Percentiles rank a stretch among this genome's conserved stretches.
Conservation (phyloP, 2,329 filamentous ascomycete species). For the Clarireedia hainanense region DNA sequence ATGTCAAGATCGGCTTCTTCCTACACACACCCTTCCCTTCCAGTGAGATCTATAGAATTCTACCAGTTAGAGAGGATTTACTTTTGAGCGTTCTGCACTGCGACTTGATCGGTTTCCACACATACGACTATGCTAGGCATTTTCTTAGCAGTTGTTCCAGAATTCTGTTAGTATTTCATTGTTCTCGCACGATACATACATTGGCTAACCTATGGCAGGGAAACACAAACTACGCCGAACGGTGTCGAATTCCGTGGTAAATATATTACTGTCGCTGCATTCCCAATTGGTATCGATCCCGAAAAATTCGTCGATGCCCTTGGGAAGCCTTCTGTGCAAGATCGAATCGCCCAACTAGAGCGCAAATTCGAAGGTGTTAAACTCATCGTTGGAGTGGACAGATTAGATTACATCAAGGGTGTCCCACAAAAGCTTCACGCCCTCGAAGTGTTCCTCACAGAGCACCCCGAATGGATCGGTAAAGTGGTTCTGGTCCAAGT, state of each 20-base stretch:
- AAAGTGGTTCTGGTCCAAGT: slow-evolving; percentile 96
- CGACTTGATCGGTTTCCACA: slow-evolving; percentile 96
- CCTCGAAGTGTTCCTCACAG: slow-evolving; percentile 90
- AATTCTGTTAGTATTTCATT: slow-evolving; percentile 55
- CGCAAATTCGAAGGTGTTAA: slow-evolving; percentile 94
- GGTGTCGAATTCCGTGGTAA: slow-evolving; percentile 86
- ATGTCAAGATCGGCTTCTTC: slow-evolving; percentile 98
- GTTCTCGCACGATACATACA: not conserved
- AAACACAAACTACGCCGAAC: slow-evolving; percentile 76
- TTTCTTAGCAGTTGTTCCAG: slow-evolving; percentile 96
- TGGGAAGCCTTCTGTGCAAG: slow-evolving; percentile 75
- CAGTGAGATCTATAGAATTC: slow-evolving; percentile 91
- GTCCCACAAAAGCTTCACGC: slow-evolving; percentile 97
- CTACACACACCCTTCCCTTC: slow-evolving; percentile 95
- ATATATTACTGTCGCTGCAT: slow-evolving; percentile 86
- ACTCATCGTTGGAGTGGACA: slow-evolving; percentile 92
- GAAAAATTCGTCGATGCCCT: slow-evolving; percentile 92
- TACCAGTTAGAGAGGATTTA: slow-evolving; percentile 85
- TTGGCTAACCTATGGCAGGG: slow-evolving; percentile 30
- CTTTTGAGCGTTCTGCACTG: slow-evolving; percentile 83
- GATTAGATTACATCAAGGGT: slow-evolving; percentile 97
- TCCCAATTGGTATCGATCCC: slow-evolving; percentile 95
- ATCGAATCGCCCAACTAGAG: slow-evolving; percentile 75
- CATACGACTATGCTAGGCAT: slow-evolving; percentile 97
- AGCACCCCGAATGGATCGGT: slow-evolving; percentile 96